Conservation (phyloP, 192 early-diverging fungal species). For the Glomus cerebriforme region DNA sequence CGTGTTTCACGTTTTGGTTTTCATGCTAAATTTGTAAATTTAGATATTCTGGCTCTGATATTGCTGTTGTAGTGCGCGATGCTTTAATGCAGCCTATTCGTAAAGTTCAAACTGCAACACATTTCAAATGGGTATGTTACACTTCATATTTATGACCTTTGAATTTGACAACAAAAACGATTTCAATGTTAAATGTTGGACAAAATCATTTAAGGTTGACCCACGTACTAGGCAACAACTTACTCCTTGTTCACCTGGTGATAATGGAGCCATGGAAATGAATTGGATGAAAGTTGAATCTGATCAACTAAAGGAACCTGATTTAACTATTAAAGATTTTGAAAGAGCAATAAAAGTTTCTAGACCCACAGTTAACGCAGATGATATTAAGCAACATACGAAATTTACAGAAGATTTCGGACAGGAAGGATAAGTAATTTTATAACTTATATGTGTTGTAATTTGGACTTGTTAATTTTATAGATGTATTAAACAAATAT, state of each 20-base stretch:
- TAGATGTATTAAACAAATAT: no score
- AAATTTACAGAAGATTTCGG: conserved; percentile 90
- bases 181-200: conserved; percentile 24
- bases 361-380: conserved; percentile 81
- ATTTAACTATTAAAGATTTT: conserved; percentile 86
- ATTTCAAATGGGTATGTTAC: conserved; percentile 75
- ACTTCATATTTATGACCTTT: neutral
- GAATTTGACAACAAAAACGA: neutral
- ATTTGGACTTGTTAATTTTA: no score
- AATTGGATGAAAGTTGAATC: conserved; percentile 82
- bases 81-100: conserved; percentile 97
- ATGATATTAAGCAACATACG: conserved; percentile 80
- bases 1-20: neutral
- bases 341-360: conserved; percentile 74
- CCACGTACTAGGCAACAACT: conserved; percentile 66
- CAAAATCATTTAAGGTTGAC: conserved; percentile 42
- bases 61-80: conserved; percentile 91
- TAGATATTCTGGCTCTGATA: conserved; percentile 94
- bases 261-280: conserved; percentile 81
- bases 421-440: conserved; percentile 41
- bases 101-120: conserved; percentile 92
- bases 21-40: neutral
- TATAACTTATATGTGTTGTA: no score
- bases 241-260: conserved; percentile 96
- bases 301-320: conserved; percentile 91